These are phyloP conservation scores for Mortierella sp. DNA, from an alignment of 371 early-diverging fungal genomes.

Conservation along the genomic window DNA sequence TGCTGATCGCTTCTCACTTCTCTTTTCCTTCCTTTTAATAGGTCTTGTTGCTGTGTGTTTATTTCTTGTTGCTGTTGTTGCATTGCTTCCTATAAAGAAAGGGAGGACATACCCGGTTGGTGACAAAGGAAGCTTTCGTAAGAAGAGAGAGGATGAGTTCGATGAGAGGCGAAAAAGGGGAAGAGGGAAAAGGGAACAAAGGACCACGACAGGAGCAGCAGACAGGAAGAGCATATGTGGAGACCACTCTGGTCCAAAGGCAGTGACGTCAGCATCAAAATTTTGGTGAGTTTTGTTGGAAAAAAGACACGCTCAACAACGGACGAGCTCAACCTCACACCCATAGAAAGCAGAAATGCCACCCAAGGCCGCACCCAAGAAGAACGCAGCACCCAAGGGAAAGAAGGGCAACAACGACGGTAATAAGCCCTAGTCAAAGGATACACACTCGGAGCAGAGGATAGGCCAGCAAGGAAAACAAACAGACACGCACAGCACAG, in stretches of 20 bases:
- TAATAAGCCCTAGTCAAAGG: neutral
- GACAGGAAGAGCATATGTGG: neutral
- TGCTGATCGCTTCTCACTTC: neutral
- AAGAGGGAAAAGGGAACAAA: neutral
- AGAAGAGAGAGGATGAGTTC: neutral
- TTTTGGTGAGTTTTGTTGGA: neutral
- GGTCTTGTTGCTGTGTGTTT: neutral
- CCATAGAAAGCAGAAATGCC: constrained; percentile 25
- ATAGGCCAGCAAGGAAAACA: neutral
- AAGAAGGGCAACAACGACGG: constrained; percentile 46
- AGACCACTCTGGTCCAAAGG: neutral
- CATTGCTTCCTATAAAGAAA: no score
- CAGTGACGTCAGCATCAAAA: constrained; percentile 5
- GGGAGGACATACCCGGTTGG: constrained; percentile 1
- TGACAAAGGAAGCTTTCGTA: neutral
- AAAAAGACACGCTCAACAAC: neutral
- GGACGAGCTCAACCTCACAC: neutral
- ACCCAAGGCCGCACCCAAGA: constrained; percentile 45
- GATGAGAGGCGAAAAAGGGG: neutral
- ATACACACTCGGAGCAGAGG: neutral
- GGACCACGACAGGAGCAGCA: neutral
- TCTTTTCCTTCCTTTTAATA: neutral
- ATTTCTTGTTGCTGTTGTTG: neutral
- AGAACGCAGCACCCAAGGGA: constrained; percentile 37
- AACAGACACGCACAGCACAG: neutral